These are phyloP conservation scores for Teratosphaeria viscida DNA, from an alignment of 2,329 filamentous ascomycete species.

Conservation along the genomic window DNA sequence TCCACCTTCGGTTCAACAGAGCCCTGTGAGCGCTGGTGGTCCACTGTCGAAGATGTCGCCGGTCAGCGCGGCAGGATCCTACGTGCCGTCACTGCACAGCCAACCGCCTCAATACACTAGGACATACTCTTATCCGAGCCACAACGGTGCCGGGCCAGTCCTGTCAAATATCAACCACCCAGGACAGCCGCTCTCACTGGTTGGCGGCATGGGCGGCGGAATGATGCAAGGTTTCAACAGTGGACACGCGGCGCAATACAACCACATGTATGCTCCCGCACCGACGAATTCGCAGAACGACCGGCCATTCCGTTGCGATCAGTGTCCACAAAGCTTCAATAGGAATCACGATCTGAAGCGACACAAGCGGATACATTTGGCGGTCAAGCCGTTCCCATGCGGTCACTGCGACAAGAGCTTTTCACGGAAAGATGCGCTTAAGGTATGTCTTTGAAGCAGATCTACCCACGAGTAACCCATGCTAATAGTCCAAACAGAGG, in stretches of 20 bases:
- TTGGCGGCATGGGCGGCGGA: constrained; percentile 46
- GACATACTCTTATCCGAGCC: constrained; percentile 46
- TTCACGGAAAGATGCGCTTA: constrained; percentile 88
- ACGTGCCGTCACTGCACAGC: constrained; percentile 34
- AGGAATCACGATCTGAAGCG: constrained; percentile 92
- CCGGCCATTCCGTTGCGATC: constrained; percentile 87
- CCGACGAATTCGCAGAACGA: constrained; percentile 53
- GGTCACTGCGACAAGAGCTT: constrained; percentile 91
- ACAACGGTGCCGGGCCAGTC: constrained; percentile 47
- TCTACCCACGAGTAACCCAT: constrained; percentile 27
- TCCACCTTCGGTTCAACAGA: constrained; percentile 40
- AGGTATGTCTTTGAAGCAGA: constrained; percentile 51
- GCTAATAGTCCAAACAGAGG: constrained; percentile 38
- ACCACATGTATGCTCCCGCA: constrained; percentile 43
- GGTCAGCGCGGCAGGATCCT: constrained; percentile 29
- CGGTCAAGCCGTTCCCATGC: constrained; percentile 93
- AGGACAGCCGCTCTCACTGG: constrained; percentile 58
- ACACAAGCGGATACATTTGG: constrained; percentile 88
- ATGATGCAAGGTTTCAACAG: constrained; percentile 51
- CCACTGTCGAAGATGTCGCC: constrained; percentile 44
- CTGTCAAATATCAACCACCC: constrained; percentile 72
- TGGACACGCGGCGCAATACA: constrained; percentile 54
- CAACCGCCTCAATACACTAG: constrained; percentile 37
- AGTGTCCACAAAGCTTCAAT: constrained; percentile 89
- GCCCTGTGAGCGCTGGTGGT: constrained; percentile 37